Conservation (phyloP, 2,329 filamentous ascomycete genomes). For the Trichoderma sp. region DNA sequence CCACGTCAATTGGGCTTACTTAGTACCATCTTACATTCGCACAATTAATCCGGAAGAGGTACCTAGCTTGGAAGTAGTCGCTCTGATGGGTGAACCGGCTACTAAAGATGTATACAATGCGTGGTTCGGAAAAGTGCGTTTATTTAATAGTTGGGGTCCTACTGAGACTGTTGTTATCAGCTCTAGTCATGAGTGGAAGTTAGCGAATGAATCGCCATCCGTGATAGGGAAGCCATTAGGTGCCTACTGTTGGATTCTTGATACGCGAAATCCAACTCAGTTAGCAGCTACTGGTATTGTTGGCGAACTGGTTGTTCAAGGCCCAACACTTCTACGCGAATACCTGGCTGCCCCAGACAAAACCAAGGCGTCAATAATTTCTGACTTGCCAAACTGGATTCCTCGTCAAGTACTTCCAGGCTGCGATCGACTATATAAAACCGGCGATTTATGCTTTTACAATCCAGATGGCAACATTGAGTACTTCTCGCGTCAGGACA, state of each 20-base stretch:
- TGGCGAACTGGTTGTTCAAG: constrained; percentile 39
- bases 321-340: constrained; percentile 46
- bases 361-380: constrained; percentile 46
- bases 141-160: constrained; percentile 43
- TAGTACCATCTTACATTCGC: neutral
- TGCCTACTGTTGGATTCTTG: constrained; percentile 26
- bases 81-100: constrained; percentile 5
- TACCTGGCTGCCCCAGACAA: constrained; percentile 41
- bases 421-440: constrained; percentile 39
- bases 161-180: constrained; percentile 37
- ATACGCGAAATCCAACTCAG: constrained; percentile 22
- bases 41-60: neutral
- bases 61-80: neutral
- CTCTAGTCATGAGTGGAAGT: neutral
- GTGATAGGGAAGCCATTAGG: constrained; percentile 12
- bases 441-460: constrained; percentile 45
- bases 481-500: constrained; percentile 51
- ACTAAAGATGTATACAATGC: neutral
- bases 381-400: neutral
- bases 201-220: neutral
- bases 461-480: constrained; percentile 38
- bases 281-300: constrained; percentile 26
- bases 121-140: constrained; percentile 29
- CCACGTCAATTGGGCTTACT: neutral
- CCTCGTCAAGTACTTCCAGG: neutral